phyloP scores from a whole-genome alignment of 176 grass and related monocot genomes.

The Raddia guianensis region DNA sequence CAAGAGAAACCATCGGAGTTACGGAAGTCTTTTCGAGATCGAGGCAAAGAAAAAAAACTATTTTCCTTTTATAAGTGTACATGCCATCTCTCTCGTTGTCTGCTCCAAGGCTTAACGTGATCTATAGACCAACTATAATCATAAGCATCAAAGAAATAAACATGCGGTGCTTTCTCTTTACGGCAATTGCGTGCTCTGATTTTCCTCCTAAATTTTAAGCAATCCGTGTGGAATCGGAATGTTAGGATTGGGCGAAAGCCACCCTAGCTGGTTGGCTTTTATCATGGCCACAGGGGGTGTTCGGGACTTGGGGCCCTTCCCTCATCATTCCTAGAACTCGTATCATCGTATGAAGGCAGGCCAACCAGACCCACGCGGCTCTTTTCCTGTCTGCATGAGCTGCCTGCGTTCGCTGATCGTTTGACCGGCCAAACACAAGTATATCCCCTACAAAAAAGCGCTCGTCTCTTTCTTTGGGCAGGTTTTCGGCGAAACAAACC shows the following conservation, averaged over 20 bases:
- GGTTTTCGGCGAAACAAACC: slow-evolving; percentile 32
- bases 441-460: background rate
- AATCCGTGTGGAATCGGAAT: slow-evolving; percentile 40
- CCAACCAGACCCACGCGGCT: slow-evolving; percentile 34
- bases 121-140: too few relatives aligned
- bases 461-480: slow-evolving; percentile 5
- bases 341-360: slow-evolving; percentile 49
- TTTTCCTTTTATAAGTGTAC: too few relatives aligned
- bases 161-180: slow-evolving; percentile 28
- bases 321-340: slow-evolving; percentile 59
- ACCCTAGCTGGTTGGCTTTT: slow-evolving; percentile 47
- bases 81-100: too few relatives aligned
- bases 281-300: slow-evolving; percentile 3
- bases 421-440: slow-evolving; percentile 43
- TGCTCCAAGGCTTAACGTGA: too few relatives aligned
- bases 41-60: too few relatives aligned
- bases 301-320: slow-evolving; percentile 27
- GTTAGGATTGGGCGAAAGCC: slow-evolving; percentile 50
- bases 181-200: slow-evolving; percentile 44
- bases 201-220: slow-evolving; percentile 40
- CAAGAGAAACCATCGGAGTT: too few relatives aligned
- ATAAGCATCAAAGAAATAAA: background rate
- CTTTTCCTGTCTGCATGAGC: slow-evolving; percentile 48
- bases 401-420: slow-evolving; percentile 36
- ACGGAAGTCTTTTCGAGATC: too few relatives aligned